Percentiles rank a stretch among this genome's conserved stretches.
These are phyloP conservation scores for Deinandra increscens DNA, from an alignment of 129 eudicot species.

Conservation along the genomic window DNA sequence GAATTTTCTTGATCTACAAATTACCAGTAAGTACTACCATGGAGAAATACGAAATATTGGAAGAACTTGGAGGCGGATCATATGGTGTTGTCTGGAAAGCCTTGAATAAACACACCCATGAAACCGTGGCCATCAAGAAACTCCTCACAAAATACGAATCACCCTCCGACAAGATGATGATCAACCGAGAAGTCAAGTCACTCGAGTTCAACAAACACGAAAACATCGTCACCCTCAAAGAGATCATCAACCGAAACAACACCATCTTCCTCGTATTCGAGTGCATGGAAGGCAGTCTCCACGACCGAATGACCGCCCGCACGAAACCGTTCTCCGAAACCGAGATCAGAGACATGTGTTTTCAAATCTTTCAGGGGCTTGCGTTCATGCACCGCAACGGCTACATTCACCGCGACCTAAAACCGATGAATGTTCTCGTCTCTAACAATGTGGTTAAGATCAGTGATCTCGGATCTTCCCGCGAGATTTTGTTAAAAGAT, in stretches of 20 bases:
- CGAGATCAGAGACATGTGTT: conserved; percentile 70
- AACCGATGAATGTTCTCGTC: conserved; percentile 44
- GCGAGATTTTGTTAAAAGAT: not conserved
- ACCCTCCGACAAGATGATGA: not conserved
- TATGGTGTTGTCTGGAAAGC: conserved; percentile 14
- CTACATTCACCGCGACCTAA: no score
- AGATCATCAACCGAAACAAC: conserved; percentile 54
- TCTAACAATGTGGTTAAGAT: conserved; percentile 17
- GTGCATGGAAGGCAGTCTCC: conserved; percentile 73
- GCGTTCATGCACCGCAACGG: conserved; percentile 67
- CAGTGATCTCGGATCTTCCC: conserved; percentile 20
- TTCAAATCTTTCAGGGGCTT: conserved; percentile 86
- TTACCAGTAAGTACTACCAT: no score
- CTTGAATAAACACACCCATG: not conserved
- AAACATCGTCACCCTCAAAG: conserved; percentile 75
- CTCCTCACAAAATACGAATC: conserved; percentile 7
- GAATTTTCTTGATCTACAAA: not conserved
- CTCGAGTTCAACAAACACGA: not conserved
- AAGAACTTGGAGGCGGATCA: conserved; percentile 15
- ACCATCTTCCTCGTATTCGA: conserved; percentile 71
- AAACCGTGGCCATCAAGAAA: not conserved
- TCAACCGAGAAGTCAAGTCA: conserved; percentile 12
- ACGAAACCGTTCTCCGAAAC: conserved; percentile 57
- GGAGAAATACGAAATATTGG: not conserved
- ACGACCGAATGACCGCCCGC: conserved; percentile 38